Base-by-base conservation (phyloP, 1,139 yeast species). In the Torulaspora pretoriensis region DNA sequence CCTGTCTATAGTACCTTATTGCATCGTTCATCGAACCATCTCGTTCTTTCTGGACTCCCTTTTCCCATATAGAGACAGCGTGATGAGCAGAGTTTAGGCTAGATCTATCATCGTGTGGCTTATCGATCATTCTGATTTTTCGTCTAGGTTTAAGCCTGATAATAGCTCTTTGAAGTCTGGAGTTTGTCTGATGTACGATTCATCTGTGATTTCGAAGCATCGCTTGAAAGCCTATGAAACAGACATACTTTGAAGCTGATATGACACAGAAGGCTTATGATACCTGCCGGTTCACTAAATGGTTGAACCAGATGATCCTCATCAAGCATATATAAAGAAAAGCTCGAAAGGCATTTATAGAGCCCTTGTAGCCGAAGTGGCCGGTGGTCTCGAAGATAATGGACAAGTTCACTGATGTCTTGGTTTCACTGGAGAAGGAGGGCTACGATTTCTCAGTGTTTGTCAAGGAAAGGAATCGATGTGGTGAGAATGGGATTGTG, bases 11-110 rank as follows among this genome's bases (percentile, higher is more conserved):
- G 50, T 69, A 73, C 35, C 72, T 76, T 29, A 87, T 80, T 0
- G 97, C 96, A 57, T 88, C 96, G 3, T 86, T 74, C 77, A 89
- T 74, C 48, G 79, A 71, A 0, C 96, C 96, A 42, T 73, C 76
- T 23, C 77, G 69, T 64, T 89, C 97, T 56, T 80, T 81, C 43
- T 75, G 80, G 0, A 82, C 78, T 1, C 90, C 97, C 43, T 70
- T 66, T 55, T 84, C 90, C 68, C 85, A 88, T 23, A 76, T 64
- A 23, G 69, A 68, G 36, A 87, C 65, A 1, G 96, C 95, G 45
- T 56, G 54, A 16, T 51, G 16, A 2, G 50, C 47, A 17, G 31
- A 19, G 25, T 24, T 40, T 24, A 16, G 26, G 22, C 22, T 26
- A n/a, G 9, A 17, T 9, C 14, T 10, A 19, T 33, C 25, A 10